Percentiles rank a stretch among this genome's conserved stretches.
Evolutionary conservation across 2,329 filamentous ascomycete genomes (phyloP).

Genomic region (Endocalyx cinctus): DNA sequence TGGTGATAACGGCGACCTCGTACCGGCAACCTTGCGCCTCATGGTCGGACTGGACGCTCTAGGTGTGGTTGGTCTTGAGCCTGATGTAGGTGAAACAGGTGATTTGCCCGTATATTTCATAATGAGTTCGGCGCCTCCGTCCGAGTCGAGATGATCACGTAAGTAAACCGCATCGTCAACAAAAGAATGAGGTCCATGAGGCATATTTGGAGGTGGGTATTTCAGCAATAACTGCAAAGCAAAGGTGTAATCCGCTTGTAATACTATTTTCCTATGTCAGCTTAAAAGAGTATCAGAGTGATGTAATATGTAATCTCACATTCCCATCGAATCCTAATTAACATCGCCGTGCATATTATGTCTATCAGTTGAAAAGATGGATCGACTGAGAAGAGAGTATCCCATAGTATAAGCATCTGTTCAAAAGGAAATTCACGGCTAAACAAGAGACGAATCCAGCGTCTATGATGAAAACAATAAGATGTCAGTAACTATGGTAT

Average conservation of each 20-base stretch:
- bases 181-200: slow-evolving; percentile 69
- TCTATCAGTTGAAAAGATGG: slow-evolving; percentile 76
- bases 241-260: slow-evolving; percentile 82
- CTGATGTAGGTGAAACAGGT: slow-evolving; percentile 30
- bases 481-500: slow-evolving; percentile 4
- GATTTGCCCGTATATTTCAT: slow-evolving; percentile 63
- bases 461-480: slow-evolving; percentile 41
- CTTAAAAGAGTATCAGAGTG: slow-evolving; percentile 2
- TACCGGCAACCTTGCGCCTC: slow-evolving; percentile 35
- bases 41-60: slow-evolving; percentile 31
- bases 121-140: slow-evolving; percentile 62
- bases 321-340: slow-evolving; percentile 86
- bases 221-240: slow-evolving; percentile 78
- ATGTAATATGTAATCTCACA: slow-evolving; percentile 41
- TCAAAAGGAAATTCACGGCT: slow-evolving; percentile 90
- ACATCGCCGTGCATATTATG: slow-evolving; percentile 88
- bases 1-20: slow-evolving; percentile 44
- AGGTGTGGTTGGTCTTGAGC: slow-evolving; percentile 29
- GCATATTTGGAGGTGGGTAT: slow-evolving; percentile 64
- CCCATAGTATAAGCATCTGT: slow-evolving; percentile 81
- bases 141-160: slow-evolving; percentile 55
- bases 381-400: slow-evolving; percentile 84
- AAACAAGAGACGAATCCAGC: slow-evolving; percentile 91
- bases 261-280: slow-evolving; percentile 48
- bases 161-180: slow-evolving; percentile 82